A percentile compares a stretch with the other conserved stretches of the same genome.
These are phyloP conservation scores for Colletotrichum brevisporum DNA, from an alignment of 2,329 filamentous ascomycete genomes.

Conservation along the genomic window DNA sequence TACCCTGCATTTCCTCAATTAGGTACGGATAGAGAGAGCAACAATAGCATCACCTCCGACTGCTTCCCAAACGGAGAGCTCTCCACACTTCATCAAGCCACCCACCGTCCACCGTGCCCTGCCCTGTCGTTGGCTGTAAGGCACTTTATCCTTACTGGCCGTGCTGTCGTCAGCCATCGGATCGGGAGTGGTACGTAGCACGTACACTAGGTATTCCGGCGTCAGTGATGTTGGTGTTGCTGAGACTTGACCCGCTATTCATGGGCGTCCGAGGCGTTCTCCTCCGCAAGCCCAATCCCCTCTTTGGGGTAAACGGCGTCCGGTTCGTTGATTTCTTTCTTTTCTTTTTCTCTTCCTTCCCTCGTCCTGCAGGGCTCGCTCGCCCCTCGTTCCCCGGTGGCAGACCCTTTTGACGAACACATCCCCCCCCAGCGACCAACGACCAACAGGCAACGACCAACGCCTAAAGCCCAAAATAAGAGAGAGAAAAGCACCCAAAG, in stretches of 20 bases:
- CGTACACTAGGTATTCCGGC: slow-evolving; percentile 1
- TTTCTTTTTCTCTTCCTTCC: not conserved
- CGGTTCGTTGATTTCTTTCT: slow-evolving; percentile 3
- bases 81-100: slow-evolving; percentile 13
- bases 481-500: slow-evolving; percentile 13
- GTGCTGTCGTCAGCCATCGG: slow-evolving; percentile 10
- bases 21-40: too few species aligned
- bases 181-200: slow-evolving; percentile 11
- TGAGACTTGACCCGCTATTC: too few species aligned
- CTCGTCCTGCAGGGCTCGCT: not conserved
- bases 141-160: slow-evolving; percentile 19
- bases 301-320: not conserved
- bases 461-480: not conserved
- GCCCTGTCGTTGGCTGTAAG: slow-evolving; percentile 2
- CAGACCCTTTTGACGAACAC: not conserved
- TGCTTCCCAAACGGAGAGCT: slow-evolving; percentile 9
- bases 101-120: slow-evolving; percentile 8
- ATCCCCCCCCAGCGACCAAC: not conserved
- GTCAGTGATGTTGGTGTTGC: slow-evolving; percentile 1
- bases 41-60: not conserved
- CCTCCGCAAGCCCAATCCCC: too few species aligned
- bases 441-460: not conserved
- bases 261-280: too few species aligned
- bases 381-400: slow-evolving; percentile 4
- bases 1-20: too few species aligned